Evolutionary conservation across 1,284 basidiomycete species (phyloP), one percentile per base, ranked within the genome.

Genomic region (Cutaneotrichosporon sp.): DNA sequence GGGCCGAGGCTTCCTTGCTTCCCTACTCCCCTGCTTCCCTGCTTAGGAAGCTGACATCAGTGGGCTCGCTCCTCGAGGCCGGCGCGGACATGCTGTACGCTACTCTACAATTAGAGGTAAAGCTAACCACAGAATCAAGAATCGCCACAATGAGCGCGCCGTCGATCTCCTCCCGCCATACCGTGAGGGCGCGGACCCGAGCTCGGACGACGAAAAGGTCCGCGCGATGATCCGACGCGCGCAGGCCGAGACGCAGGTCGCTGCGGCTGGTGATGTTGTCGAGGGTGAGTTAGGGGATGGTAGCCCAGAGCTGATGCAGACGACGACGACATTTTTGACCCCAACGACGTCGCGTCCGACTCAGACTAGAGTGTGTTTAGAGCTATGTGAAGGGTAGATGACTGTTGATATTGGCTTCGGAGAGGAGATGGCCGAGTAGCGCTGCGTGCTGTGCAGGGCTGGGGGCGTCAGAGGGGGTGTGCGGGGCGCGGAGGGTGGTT

Each of bases 61-160:
- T 89, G 26, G 84, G 86, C 67, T 87, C 84, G 65, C 80, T 92
- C 58, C 79, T 92, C 5, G 90, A 91, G 2, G 89, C 90, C 2
- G 90, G 90, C 5, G 90, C 90, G 1, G 86, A 90, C 78, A 86
- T 84, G 4, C 83, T 78, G 89, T 90, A 69, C 67, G 86, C 80
- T 26, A 46, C 30, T 9, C 16, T 52, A 4, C 14, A 13, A 9
- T 8, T 8, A 5, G 13, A 16, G 32, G 14, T 18, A 18, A 4
- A 21, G 22, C 62, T 66, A 30, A 66, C 49, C 5, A 7, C 72
- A 91, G 89, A 65, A 86, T 91, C 74, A 88, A 86, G 74, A 87
- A 92, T 79, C 89, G 88, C 80, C 83, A 88, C 66, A 86, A 86
- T 16, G 82, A 87, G 52, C 85, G 85, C 0, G 83, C 85, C 0